Evolutionary conservation across 371 early-diverging fungal genomes (phyloP), one percentile per base, ranked within the genome.

Genomic region (Lichtheimia corymbifera): DNA sequence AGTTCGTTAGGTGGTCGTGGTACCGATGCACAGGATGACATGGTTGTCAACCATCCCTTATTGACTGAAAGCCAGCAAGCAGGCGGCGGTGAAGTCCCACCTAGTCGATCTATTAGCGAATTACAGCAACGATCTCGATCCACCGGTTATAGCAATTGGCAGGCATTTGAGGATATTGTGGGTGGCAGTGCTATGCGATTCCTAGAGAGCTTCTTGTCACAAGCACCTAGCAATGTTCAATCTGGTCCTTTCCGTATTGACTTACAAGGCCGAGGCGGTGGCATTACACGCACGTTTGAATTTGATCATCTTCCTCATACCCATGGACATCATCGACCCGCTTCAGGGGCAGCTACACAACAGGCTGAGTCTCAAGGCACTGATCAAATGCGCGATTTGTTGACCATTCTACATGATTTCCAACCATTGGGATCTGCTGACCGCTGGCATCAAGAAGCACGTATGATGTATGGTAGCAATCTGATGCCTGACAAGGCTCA

Each of bases 391-490:
- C 66, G 71, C 28, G 83, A 84, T 35, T 72, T 83, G 30, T 70
- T 86, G 44, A 61, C 83, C 4, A 73, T 85, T 4, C 77, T 89
- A 9, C 86, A 90, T 52, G 85, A 87, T 28, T 91, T 89, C 72
- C 83, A 80, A 50, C 92, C 93, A 5, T 76, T 88, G 82, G 76
- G 87, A 4, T 90, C 93, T 1, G 61, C 78, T 15, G 93, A 94
- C 64, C 86, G 97, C 2, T 96, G 96, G 96, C 79, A 83, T 20
- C 93, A 95, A 68, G 96, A 96, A 71, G 89, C 88, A 14, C 85
- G 89, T 12, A 82, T 95, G 84, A 76, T 93, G 83, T 93, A 86
- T 69, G 93, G 94, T 4, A 61, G 70, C 9, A 59, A 79, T 7
- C 74, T 83, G 5, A 47, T 47, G 22, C 63, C 74, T 12, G 89